A percentile compares a stretch with the other conserved stretches of the same genome.
phyloP scores from a whole-genome alignment of 305 asterid species.

The Plantago coronopus region DNA sequence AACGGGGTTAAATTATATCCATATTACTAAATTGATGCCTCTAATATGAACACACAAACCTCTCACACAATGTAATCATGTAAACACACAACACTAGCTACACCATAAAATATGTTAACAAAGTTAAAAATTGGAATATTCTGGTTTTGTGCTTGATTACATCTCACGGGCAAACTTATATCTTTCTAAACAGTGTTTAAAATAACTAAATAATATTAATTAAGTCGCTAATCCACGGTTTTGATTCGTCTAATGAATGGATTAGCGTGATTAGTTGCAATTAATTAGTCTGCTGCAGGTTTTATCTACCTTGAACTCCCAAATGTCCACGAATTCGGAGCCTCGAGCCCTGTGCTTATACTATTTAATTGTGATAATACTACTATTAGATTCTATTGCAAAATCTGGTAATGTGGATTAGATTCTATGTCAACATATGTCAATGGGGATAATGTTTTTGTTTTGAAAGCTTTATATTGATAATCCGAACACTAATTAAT shows the following conservation, averaged over 20 bases:
- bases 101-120: neutral
- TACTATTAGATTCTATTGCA: no score
- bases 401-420: no score
- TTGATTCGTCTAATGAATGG: conserved; percentile 34
- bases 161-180: conserved; percentile 23
- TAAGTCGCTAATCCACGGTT: conserved; percentile 15
- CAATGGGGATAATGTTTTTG: no score
- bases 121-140: neutral
- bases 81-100: neutral
- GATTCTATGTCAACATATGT: no score
- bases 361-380: neutral
- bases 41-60: no score
- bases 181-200: conserved; percentile 19
- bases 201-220: conserved; percentile 23
- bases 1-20: no score
- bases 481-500: no score
- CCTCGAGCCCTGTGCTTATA: conserved; percentile 6
- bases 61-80: no score
- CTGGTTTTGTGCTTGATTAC: neutral
- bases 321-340: neutral
- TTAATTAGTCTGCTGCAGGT: conserved; percentile 24
- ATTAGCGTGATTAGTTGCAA: conserved; percentile 25
- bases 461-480: no score
- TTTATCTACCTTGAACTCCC: neutral
- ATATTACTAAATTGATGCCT: no score